Evolutionary conservation across 2,329 filamentous ascomycete species (phyloP), one percentile per base, ranked within the genome.

Genomic region (Aureobasidium sp.): DNA sequence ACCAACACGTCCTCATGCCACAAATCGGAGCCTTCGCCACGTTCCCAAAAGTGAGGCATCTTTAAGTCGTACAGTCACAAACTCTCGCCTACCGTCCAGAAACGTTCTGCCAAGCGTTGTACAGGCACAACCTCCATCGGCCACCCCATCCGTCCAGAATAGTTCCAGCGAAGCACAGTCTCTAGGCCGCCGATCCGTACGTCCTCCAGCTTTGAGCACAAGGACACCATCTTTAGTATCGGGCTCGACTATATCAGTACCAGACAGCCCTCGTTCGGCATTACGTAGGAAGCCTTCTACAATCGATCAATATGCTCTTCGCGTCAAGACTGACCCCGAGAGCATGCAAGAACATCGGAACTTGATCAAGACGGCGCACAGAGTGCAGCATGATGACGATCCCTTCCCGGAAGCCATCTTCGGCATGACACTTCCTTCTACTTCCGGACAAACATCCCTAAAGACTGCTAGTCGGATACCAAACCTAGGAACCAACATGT

Each of bases 221-320:
- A 71, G 72, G 49, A 79, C 78, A 16, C 78, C 78, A 16, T 79
- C 78, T n/a, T 72, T 79, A 25, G 74, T 76, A 37, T 80, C 78
- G 53, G 78, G 76, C 37, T 79, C 78, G 25, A 79, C 78, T 36
- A 72, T 72, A 41, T 79, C 77, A 29, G 77, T 75, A 5, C 70
- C 73, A 45, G 77, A 79, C 55, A 79, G 76, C 63, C 77, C 77
- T 47, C 69, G 72, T 57, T 75, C 76, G 67, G 69, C 73, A n/a
- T 65, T 79, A 45, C 72, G 76, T 57, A 74, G 76, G 53, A 79
- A 79, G 65, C 73, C 75, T 41, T 78, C 77, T 5, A 75, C 69
- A 25, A 74, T 79, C 64, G 75, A 76, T 52, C 71, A 67, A 63
- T 73, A 75, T 67, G 69, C 67, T 48, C 64, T 53, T 3, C 41